These are phyloP conservation scores for Akanthomyces lecanii DNA, from an alignment of 2,329 filamentous ascomycete species.

Conservation along the genomic window DNA sequence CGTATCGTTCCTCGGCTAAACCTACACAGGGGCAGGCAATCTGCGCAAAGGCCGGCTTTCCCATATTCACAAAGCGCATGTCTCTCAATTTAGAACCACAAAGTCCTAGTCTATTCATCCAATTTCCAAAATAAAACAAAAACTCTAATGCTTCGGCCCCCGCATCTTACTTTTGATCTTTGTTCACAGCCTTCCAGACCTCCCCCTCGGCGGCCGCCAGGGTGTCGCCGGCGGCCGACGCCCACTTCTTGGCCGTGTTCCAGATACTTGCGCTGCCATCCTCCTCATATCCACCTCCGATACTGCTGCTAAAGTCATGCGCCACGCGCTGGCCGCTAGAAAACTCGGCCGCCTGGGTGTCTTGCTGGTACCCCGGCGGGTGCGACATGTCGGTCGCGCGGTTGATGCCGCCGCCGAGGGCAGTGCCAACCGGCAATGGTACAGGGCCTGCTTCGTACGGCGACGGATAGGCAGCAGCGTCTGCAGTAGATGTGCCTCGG, in stretches of 20 bases:
- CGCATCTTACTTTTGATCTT: conserved; percentile 36
- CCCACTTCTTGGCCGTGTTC: conserved; percentile 41
- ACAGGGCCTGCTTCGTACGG: conserved; percentile 9
- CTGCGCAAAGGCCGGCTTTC: too few species aligned
- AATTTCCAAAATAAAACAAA: conserved; percentile 8
- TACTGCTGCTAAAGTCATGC: conserved; percentile 26
- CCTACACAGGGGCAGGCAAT: too few species aligned
- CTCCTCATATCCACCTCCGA: conserved; percentile 35
- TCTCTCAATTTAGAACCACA: too few species aligned
- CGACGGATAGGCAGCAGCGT: conserved; percentile 16
- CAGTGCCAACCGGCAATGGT: conserved; percentile 18
- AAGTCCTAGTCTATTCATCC: background rate
- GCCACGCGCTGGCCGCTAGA: conserved; percentile 43
- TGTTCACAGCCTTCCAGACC: conserved; percentile 61
- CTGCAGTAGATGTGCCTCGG: conserved; percentile 36
- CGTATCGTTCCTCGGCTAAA: too few species aligned
- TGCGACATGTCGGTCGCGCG: conserved; percentile 36
- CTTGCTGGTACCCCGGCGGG: conserved; percentile 55
- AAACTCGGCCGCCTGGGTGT: conserved; percentile 49
- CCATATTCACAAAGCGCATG: too few species aligned
- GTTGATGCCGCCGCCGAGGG: conserved; percentile 19
- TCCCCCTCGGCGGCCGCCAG: conserved; percentile 56
- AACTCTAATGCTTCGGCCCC: background rate
- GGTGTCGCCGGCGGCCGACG: conserved; percentile 52
- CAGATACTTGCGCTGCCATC: conserved; percentile 40